Conservation (phyloP, 129 eudicot genomes). For the Cynara cardunculus region DNA sequence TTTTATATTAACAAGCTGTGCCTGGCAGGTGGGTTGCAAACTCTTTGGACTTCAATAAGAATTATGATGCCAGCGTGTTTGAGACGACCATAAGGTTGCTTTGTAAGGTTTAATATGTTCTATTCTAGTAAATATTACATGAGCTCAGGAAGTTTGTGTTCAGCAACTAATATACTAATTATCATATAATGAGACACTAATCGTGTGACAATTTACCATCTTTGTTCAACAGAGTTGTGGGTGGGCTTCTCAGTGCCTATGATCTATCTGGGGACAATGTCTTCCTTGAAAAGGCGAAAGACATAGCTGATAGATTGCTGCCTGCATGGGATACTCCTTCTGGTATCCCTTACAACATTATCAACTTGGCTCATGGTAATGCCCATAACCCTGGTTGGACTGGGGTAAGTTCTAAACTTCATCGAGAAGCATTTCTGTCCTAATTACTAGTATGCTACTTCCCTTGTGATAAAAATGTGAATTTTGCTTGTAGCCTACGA, state of each 20-base stretch:
- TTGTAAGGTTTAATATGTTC: conserved; percentile 63
- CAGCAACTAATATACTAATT: not conserved
- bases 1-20: conserved; percentile 9
- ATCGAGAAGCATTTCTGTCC: not conserved
- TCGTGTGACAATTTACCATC: conserved; percentile 7
- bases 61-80: conserved; percentile 97
- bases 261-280: conserved; percentile 90
- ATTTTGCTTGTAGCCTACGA: not conserved
- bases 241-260: conserved; percentile 97
- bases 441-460: not conserved
- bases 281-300: conserved; percentile 93
- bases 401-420: conserved; percentile 60
- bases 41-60: conserved; percentile 93
- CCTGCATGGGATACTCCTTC: conserved; percentile 99
- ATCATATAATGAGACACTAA: conserved; percentile 30
- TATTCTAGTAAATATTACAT: conserved; percentile 10
- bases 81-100: conserved; percentile 99
- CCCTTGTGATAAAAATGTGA: not conserved
- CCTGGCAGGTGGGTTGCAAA: conserved; percentile 86
- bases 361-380: conserved; percentile 84
- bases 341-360: conserved; percentile 90
- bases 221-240: conserved; percentile 66
- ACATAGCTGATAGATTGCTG: conserved; percentile 86
- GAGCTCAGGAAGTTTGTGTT: not conserved
- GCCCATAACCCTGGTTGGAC: conserved; percentile 99